Percentiles rank a stretch among this genome's conserved stretches.
Conservation (phyloP, 2,329 filamentous ascomycete species). For the Clarireedia paspali region DNA sequence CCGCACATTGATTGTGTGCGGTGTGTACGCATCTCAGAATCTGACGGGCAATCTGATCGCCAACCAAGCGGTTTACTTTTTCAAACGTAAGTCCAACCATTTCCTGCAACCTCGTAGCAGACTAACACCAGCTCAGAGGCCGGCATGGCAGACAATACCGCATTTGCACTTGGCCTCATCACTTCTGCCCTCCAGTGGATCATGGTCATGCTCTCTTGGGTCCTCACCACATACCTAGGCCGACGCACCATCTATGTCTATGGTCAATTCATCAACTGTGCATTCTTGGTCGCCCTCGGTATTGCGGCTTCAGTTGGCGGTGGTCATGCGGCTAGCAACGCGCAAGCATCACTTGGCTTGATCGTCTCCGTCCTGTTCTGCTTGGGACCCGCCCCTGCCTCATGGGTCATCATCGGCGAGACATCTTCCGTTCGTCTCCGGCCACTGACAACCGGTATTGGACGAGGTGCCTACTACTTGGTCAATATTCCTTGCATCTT, state of each 20-base stretch:
- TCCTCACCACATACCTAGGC: conserved; percentile 56
- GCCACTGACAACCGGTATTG: conserved; percentile 57
- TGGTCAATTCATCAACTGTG: conserved; percentile 46
- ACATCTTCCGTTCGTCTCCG: conserved; percentile 58
- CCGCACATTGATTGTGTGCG: conserved; percentile 49
- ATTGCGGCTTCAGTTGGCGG: conserved; percentile 45
- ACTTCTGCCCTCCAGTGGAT: conserved; percentile 55
- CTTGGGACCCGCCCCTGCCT: conserved; percentile 53
- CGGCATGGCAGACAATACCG: conserved; percentile 44
- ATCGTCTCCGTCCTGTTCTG: conserved; percentile 60
- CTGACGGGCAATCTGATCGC: conserved; percentile 55
- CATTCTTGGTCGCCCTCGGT: conserved; percentile 50
- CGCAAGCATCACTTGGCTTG: conserved; percentile 54
- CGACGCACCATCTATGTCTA: conserved; percentile 58
- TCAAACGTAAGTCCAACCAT: conserved; percentile 29
- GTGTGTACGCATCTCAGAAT: conserved; percentile 52
- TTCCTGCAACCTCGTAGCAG: conserved; percentile 13
- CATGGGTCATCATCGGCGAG: conserved; percentile 61
- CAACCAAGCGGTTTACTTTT: conserved; percentile 56
- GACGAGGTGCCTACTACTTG: conserved; percentile 56
- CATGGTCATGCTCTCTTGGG: conserved; percentile 60
- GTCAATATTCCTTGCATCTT: conserved; percentile 61
- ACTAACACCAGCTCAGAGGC: conserved; percentile 44
- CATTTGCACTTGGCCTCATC: conserved; percentile 57
- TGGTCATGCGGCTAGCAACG: conserved; percentile 36